Conservation (phyloP, 352 stramenopile species). For the Globisporangium paddicum region DNA sequence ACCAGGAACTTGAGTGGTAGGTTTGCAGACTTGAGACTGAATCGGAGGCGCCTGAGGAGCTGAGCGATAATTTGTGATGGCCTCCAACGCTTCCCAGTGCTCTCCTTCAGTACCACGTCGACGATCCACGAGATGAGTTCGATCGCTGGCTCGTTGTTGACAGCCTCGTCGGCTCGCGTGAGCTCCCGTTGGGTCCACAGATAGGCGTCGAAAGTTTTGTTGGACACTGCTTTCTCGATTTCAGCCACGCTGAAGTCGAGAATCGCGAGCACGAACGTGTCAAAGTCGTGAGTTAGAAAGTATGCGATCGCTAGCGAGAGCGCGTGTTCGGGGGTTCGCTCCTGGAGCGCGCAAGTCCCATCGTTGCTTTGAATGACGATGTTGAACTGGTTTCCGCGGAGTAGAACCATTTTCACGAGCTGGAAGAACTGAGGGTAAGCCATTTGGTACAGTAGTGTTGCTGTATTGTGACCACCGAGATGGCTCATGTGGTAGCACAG, state of each 20-base stretch:
- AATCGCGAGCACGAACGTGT: slow-evolving; percentile 15
- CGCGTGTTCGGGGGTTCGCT: slow-evolving; percentile 9
- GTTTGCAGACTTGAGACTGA: slow-evolving; percentile 41
- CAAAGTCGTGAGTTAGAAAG: slow-evolving; percentile 5
- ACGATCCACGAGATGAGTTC: slow-evolving; percentile 71
- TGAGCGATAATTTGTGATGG: slow-evolving; percentile 4
- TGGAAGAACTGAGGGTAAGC: slow-evolving; percentile 23
- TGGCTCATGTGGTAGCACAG: neutral
- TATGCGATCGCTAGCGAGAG: neutral
- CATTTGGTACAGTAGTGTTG: neutral
- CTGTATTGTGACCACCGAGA: neutral
- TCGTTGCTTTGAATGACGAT: neutral
- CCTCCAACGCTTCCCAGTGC: neutral
- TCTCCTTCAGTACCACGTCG: slow-evolving; percentile 32
- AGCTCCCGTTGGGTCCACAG: slow-evolving; percentile 80
- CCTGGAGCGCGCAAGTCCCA: neutral
- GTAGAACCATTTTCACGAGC: slow-evolving; percentile 45
- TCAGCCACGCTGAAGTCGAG: slow-evolving; percentile 58
- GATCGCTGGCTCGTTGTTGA: slow-evolving; percentile 60
- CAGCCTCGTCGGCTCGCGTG: slow-evolving; percentile 33
- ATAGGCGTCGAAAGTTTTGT: slow-evolving; percentile 47
- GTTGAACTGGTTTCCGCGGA: slow-evolving; percentile 46
- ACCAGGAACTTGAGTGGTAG: slow-evolving; percentile 58
- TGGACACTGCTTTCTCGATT: slow-evolving; percentile 48
- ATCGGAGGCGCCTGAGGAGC: slow-evolving; percentile 20